Evolutionary conservation across 2,329 filamentous ascomycete species (phyloP).

Genomic region (Colletotrichum melonis): DNA sequence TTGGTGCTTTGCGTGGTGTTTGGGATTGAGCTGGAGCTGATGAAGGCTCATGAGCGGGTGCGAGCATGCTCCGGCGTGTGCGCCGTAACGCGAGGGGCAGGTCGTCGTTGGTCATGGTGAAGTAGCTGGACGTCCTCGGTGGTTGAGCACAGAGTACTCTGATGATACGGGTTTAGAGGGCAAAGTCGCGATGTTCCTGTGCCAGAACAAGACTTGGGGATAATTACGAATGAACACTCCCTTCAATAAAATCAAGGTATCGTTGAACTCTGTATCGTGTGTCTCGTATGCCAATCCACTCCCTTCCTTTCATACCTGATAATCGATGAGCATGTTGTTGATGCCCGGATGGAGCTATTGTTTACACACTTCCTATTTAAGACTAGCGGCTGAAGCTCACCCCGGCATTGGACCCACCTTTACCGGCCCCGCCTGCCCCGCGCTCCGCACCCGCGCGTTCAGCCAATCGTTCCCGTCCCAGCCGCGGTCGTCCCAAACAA

Average conservation of each 20-base stretch:
- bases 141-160: background rate
- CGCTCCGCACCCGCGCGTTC: conserved; percentile 6
- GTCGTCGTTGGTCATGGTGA: conserved; percentile 53
- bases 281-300: conserved; percentile 3
- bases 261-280: background rate
- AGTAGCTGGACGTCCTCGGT: background rate
- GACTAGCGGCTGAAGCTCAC: conserved; percentile 40
- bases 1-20: conserved; percentile 39
- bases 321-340: conserved; percentile 27
- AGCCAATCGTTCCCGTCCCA: conserved; percentile 18
- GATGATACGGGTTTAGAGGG: background rate
- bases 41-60: background rate
- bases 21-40: background rate
- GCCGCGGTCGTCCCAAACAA: conserved; percentile 30
- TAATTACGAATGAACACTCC: background rate
- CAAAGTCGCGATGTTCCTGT: background rate
- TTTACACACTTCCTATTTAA: conserved; percentile 59
- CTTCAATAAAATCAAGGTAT: background rate
- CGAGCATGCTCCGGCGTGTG: conserved; percentile 54
- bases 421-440: conserved; percentile 22
- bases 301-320: background rate
- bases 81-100: conserved; percentile 68
- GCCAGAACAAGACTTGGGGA: background rate
- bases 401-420: background rate
- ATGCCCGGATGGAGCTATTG: conserved; percentile 41